Percentiles rank a stretch among this genome's conserved stretches.
Evolutionary conservation across 2,329 filamentous ascomycete genomes (phyloP).

Genomic region (Mariannaea elegans): DNA sequence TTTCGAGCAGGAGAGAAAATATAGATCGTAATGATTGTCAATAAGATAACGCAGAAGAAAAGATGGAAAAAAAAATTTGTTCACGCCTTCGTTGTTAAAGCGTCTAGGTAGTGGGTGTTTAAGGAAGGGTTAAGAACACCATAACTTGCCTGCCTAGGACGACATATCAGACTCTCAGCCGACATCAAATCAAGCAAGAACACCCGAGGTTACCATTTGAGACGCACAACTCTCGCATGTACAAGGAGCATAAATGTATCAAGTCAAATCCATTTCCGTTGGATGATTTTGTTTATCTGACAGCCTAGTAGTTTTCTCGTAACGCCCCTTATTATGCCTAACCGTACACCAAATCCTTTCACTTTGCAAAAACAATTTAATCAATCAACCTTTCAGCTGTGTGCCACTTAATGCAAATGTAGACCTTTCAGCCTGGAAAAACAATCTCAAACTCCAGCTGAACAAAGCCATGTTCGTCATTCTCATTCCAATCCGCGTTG

Average conservation of each 20-base stretch:
- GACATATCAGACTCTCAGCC: no score
- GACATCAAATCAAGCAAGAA: not conserved
- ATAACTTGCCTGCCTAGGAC: not conserved
- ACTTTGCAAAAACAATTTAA: constrained; percentile 23
- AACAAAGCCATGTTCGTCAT: constrained; percentile 35
- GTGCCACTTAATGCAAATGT: constrained; percentile 28
- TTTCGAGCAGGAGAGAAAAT: not conserved
- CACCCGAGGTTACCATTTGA: no score
- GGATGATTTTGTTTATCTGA: constrained; percentile 33
- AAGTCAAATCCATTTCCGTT: constrained; percentile 31
- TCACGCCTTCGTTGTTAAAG: not conserved
- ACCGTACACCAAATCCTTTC: constrained; percentile 30
- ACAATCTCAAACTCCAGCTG: constrained; percentile 41
- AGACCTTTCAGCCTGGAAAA: constrained; percentile 33
- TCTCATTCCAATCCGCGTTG: constrained; percentile 24
- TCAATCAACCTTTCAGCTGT: constrained; percentile 25
- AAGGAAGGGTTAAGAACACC: not conserved
- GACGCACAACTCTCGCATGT: no score
- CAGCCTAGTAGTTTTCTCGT: constrained; percentile 35
- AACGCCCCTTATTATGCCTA: constrained; percentile 34
- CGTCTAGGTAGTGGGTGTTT: not conserved
- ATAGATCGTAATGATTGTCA: not conserved
- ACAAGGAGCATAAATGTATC: constrained; percentile 20
- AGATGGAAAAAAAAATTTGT: not conserved
- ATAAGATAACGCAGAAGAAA: not conserved